Evolutionary conservation across 306 rosid species (phyloP), one percentile per base, ranked within the genome.

Genomic region (Hippophae rhamnoides): DNA sequence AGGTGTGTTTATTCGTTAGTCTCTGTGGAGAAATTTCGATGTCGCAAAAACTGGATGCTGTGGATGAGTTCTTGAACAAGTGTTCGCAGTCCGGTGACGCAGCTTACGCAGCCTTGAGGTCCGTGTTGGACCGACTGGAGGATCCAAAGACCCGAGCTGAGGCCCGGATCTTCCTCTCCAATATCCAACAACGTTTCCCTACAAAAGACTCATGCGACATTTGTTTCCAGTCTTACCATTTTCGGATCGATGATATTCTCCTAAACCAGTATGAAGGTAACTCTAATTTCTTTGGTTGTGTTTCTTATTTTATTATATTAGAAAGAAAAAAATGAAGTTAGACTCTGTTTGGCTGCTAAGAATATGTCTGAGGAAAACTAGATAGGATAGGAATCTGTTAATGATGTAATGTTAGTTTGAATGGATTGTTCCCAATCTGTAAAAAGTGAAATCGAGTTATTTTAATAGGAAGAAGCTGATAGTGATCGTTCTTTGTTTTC

Each of bases 151-250:
- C 95, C 68, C 79, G 96, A 8, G 69, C 70, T 7, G 66, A 69
- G 14, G 88, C 96, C 52, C 88, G 96, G 70, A 74, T 88, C 72
- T 92, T 92, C 78, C 93, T 92, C 57, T 72, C 95, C 5, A 76
- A 79, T 12, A 64, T 92, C 58, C 90, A 82, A 71, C 72, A 72
- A 13, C 95, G 93, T 45, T 88, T 92, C 57, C 77, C 83, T 47
- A 67, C 95, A 53, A 83, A 76, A 63, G 79, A 79, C 0, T 77
- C 72, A 43, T 70, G 87, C 72, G 89, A 85, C 64, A 72, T 64
- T 1, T 92, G 96, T 76, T 82, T 92, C 61, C 56, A 50, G 4
- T 67, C 85, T 41, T 88, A 79, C 69, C 96, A 92, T 61, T 92
- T 92, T 40, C 84, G 83, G 58, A 85, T 87, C 76, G 95, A 92